These are phyloP conservation scores for Zygosaccharomyces bisporus DNA, from an alignment of 805 yeast genomes.

Conservation along the genomic window DNA sequence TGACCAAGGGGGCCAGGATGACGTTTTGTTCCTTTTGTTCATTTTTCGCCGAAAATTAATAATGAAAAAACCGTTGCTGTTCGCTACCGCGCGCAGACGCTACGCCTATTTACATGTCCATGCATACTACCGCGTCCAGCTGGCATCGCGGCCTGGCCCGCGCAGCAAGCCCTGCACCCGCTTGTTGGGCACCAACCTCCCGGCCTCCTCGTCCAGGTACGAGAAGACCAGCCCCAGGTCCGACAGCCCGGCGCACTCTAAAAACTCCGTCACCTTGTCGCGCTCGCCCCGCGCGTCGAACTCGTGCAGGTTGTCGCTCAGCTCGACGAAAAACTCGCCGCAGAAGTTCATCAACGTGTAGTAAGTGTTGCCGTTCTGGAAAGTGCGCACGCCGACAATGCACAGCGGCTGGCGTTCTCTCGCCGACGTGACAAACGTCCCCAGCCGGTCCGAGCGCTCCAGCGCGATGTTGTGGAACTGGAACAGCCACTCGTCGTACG, in stretches of 20 bases:
- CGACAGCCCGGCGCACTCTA: conserved; percentile 14
- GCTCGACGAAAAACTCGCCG: conserved; percentile 20
- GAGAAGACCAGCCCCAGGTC: conserved; percentile 22
- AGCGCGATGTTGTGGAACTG: conserved; percentile 14
- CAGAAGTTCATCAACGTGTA: conserved; percentile 17
- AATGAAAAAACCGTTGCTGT: too few species aligned
- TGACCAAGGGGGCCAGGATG: too few species aligned
- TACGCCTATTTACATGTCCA: neutral
- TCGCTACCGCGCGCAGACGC: neutral
- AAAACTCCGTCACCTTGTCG: conserved; percentile 6
- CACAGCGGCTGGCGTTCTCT: conserved; percentile 16
- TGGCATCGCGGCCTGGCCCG: neutral
- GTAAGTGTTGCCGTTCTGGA: conserved; percentile 10
- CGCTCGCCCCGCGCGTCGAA: conserved; percentile 7
- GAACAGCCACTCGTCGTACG: conserved; percentile 14
- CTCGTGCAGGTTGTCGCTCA: conserved; percentile 10
- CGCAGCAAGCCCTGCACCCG: neutral
- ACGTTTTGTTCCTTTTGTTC: too few species aligned
- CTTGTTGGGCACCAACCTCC: conserved; percentile 1
- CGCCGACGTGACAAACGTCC: conserved; percentile 15
- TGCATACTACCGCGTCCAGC: neutral
- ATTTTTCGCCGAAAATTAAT: too few species aligned
- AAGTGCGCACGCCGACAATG: conserved; percentile 15
- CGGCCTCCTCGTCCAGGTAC: conserved; percentile 9
- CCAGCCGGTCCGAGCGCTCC: conserved; percentile 10